Conservation (phyloP, 2,329 filamentous ascomycete species). For the Triangularia verruculosa region DNA sequence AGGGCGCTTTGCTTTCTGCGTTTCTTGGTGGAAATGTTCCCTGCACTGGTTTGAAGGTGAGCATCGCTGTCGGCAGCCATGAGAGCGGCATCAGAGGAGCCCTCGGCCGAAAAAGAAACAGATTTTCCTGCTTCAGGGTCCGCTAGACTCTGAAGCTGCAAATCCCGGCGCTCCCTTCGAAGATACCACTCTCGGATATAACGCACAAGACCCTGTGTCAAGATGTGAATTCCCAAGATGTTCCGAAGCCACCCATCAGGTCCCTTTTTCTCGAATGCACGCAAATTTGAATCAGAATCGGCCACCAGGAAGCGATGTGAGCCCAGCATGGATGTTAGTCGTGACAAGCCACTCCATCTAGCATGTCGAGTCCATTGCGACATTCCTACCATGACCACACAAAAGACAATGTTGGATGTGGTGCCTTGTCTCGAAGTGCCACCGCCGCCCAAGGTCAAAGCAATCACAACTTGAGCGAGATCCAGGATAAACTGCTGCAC, state of each 20-base stretch:
- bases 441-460: conserved; percentile 82
- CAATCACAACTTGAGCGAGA: conserved; percentile 88
- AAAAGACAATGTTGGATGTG: conserved; percentile 68
- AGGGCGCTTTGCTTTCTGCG: conserved; percentile 88
- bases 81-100: conserved; percentile 46
- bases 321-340: conserved; percentile 32
- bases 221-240: conserved; percentile 69
- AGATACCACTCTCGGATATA: conserved; percentile 69
- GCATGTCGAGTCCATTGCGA: conserved; percentile 48
- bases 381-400: conserved; percentile 63
- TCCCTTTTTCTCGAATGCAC: conserved; percentile 54
- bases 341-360: conserved; percentile 48
- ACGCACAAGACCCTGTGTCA: conserved; percentile 69
- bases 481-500: conserved; percentile 86
- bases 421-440: conserved; percentile 66
- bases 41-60: conserved; percentile 50
- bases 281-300: conserved; percentile 42
- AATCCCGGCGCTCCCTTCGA: conserved; percentile 55
- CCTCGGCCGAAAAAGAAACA: conserved; percentile 35
- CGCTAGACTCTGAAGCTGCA: conserved; percentile 44
- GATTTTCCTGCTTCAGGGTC: conserved; percentile 64
- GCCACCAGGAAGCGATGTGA: conserved; percentile 36
- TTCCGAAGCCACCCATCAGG: conserved; percentile 66
- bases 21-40: conserved; percentile 66
- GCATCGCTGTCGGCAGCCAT: conserved; percentile 53